Evolutionary conservation across 2,329 filamentous ascomycete species (phyloP), one percentile per base, ranked within the genome.

Genomic region (Colletotrichum graminicola): DNA sequence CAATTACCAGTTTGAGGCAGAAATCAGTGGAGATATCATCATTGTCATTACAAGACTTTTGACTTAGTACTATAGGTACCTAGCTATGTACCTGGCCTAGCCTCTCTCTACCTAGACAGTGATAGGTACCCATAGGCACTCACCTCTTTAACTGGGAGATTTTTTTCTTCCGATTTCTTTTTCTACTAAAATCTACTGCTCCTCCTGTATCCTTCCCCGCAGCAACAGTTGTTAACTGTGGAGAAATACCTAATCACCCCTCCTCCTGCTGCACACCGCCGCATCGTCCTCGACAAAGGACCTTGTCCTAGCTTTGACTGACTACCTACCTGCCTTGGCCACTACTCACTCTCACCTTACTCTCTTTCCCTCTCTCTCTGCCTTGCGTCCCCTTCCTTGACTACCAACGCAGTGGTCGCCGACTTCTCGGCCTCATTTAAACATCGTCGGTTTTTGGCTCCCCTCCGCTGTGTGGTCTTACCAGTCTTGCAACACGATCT

Each of bases 391-490:
- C 18, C 29, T 55, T 55, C 16, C 51, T 5, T 32, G 29, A 21
- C 14, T 11, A 29, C 49, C n/a, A 56, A 67, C 26, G 45, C 29
- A n/a, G 55, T 62, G 29, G 56, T 41, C 26, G 55, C n/a, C 57
- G 45, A 36, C 18, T 41, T 67, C 56, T 67, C 56, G 62, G 67
- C 67, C 56, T 59, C 57, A 43, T 23, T 51, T 59, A 26, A n/a
- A 26, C 47, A 21, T 29, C 34, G 49, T 60, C 45, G 26, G 41
- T 10, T n/a, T 49, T 51, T 49, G 29, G 7, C 18, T 36, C 12
- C 43, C 45, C 21, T 41, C 36, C 21, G 4, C 21, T 29, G 21
- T 23, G 23, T 39, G 32, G 54, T 39, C 54, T 12, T 2, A 10
- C 54, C 12, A 11, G n/a, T 55, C 21, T 7, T 16, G 14, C 54